Percentiles rank a stretch among this genome's conserved stretches.
Conservation (phyloP, 2,329 filamentous ascomycete species). For the Aspergillus awamori region DNA sequence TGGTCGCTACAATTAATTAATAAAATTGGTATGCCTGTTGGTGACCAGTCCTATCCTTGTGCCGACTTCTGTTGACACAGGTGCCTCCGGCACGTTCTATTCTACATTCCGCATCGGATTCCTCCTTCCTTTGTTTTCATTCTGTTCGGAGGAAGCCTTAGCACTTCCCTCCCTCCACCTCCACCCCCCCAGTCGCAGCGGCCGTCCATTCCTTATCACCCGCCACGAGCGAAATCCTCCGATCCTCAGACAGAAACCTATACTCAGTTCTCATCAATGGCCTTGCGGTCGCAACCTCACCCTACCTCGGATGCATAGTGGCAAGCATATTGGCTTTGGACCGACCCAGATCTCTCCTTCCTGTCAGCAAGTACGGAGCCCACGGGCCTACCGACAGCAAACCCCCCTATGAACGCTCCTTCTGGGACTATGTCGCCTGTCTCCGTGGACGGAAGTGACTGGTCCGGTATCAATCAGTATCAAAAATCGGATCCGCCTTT, state of each 20-base stretch:
- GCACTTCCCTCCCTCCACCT: background rate
- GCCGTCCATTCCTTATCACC: conserved; percentile 10
- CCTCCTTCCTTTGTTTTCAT: conserved; percentile 7
- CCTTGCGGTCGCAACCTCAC: conserved; percentile 8
- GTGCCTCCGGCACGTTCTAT: conserved; percentile 6
- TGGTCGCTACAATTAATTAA: background rate
- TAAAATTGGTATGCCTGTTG: background rate
- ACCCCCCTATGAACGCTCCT: conserved; percentile 66
- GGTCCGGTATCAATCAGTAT: conserved; percentile 72
- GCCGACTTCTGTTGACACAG: background rate
- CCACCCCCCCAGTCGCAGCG: background rate
- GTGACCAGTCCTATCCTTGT: background rate
- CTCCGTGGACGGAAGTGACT: conserved; percentile 80
- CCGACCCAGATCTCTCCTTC: conserved; percentile 7
- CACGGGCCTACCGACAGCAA: conserved; percentile 14
- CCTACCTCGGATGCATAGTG: conserved; percentile 21
- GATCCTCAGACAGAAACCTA: conserved; percentile 10
- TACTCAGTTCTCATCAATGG: conserved; percentile 15
- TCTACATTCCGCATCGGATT: conserved; percentile 2
- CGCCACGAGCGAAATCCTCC: conserved; percentile 14
- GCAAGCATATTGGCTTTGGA: conserved; percentile 5
- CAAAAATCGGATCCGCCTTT: conserved; percentile 49
- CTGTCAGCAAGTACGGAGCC: conserved; percentile 8
- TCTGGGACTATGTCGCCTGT: conserved; percentile 79
- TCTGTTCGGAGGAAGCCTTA: background rate